Conservation (phyloP, 768 basidiomycete genomes). For the Exidia glandulosa region DNA sequence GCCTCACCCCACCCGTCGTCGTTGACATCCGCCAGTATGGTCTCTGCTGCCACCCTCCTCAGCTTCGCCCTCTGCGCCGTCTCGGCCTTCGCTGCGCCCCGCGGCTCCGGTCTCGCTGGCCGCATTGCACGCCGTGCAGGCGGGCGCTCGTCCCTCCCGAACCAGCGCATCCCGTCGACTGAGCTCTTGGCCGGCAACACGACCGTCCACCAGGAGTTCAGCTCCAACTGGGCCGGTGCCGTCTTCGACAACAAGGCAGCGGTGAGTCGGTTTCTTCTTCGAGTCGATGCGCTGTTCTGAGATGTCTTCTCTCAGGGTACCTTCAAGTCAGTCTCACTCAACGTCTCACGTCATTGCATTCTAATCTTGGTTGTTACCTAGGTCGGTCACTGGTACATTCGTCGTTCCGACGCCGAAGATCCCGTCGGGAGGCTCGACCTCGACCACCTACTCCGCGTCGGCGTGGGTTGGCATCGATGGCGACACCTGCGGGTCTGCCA, state of each 20-base stretch:
- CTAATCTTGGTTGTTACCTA: too few relatives aligned
- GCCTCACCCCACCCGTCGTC: too few relatives aligned
- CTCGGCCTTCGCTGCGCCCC: constrained; percentile 13
- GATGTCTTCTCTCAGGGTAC: constrained; percentile 13
- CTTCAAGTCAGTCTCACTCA: constrained; percentile 23
- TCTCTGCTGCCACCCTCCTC: constrained; percentile 14
- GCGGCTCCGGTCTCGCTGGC: constrained; percentile 8
- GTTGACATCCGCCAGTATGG: constrained; percentile 1
- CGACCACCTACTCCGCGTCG: constrained; percentile 17
- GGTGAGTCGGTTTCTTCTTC: constrained; percentile 8
- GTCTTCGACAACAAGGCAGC: constrained; percentile 13
- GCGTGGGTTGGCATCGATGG: constrained; percentile 29
- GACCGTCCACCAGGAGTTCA: constrained; percentile 18
- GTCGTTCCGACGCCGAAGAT: constrained; percentile 20
- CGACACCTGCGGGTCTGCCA: constrained; percentile 23
- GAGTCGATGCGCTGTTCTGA: background rate
- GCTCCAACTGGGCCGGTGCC: constrained; percentile 27
- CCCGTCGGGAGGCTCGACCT: constrained; percentile 13
- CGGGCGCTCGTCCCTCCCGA: constrained; percentile 7
- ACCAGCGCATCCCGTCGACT: background rate
- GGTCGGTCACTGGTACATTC: constrained; percentile 28
- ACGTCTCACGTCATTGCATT: too few relatives aligned
- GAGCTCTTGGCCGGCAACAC: constrained; percentile 4
- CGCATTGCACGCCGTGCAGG: constrained; percentile 14
- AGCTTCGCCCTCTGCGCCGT: constrained; percentile 14